phyloP scores from a whole-genome alignment of 2,329 filamentous ascomycete genomes.

The Didymella pomorum region DNA sequence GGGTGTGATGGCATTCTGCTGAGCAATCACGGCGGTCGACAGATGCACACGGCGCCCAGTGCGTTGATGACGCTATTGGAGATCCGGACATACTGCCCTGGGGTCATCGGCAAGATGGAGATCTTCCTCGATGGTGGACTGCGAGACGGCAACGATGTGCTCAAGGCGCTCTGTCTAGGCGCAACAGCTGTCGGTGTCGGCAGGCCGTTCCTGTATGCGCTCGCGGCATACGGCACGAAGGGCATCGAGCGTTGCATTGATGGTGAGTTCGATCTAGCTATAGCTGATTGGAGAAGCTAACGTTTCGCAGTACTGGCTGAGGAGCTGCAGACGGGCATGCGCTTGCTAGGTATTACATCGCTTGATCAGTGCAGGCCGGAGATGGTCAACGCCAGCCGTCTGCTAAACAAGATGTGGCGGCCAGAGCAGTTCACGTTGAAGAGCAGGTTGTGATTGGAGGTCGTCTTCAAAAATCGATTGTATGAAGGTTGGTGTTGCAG shows the following conservation, averaged over 20 bases:
- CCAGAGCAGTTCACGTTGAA: conserved; percentile 35
- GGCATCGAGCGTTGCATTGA: conserved; percentile 50
- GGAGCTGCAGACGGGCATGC: conserved; percentile 72
- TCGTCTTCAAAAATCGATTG: too few relatives aligned
- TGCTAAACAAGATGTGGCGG: conserved; percentile 49
- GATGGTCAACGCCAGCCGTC: conserved; percentile 60
- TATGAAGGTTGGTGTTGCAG: not conserved
- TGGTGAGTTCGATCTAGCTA: conserved; percentile 34
- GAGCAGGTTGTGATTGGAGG: conserved; percentile 38
- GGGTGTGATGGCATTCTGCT: conserved; percentile 59
- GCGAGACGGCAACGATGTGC: conserved; percentile 49
- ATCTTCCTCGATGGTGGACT: conserved; percentile 51
- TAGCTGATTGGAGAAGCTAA: conserved; percentile 4
- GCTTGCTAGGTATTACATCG: conserved; percentile 69
- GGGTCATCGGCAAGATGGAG: conserved; percentile 48
- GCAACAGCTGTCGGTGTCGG: conserved; percentile 52
- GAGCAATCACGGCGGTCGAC: conserved; percentile 63
- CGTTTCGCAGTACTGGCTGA: conserved; percentile 56
- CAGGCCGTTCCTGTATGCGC: conserved; percentile 50
- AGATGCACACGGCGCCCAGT: conserved; percentile 56
- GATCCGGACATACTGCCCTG: conserved; percentile 49
- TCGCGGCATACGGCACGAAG: conserved; percentile 49
- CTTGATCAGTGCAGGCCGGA: conserved; percentile 68
- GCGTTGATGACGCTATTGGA: conserved; percentile 50
- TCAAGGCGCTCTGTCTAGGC: conserved; percentile 52